Evolutionary conservation across 305 asterid genomes (phyloP), one percentile per base, ranked within the genome.

Genomic region (Solanum hybrid): DNA sequence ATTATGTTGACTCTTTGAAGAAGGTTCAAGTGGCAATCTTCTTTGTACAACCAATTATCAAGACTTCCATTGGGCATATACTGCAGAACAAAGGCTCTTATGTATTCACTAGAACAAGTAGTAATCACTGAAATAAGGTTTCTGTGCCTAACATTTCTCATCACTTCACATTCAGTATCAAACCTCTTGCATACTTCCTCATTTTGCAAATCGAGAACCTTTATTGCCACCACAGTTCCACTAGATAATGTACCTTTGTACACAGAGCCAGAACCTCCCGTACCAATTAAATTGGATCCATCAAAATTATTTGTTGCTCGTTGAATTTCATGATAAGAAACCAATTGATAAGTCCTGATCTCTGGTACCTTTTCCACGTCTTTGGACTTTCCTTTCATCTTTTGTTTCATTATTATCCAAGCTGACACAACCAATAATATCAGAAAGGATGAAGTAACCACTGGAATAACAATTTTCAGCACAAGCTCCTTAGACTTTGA

Each of bases 31-130:
- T 51, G 81, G 14, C 1, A 1, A n/a, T 89, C 51, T 8, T 80
- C 29, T 32, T 12, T 87, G 73, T 89, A 70, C 87, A 89, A 45
- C 80, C 90, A 57, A 15, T 79, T 31, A 1, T 89, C 87, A 26
- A 89, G 73, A 45, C 89, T 89, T 5, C 79, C 87, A 32, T 89
- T 79, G 17, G 90, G 27, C 87, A 89, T 88, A 82, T 79, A 79
- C 12, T 37, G 81, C 2, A 89, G 88, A 15, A 81, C 82, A 24
- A 81, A 57, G n/a, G 89, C 89, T 17, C 86, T 27, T 73, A 89
- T 61, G 5, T 37, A 9, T 24, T 33, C 33, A 24, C 26, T 89
- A 38, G 72, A 80, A 22, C 90, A 89, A 68, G 81, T 34, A 17
- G 39, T 33, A 27, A 89, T 81, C 37, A 81, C 89, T 22, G 26